A percentile compares a stretch with the other conserved stretches of the same genome.
Evolutionary conservation across 2,329 filamentous ascomycete species (phyloP).

Genomic region (Trichophyton verrucosum): DNA sequence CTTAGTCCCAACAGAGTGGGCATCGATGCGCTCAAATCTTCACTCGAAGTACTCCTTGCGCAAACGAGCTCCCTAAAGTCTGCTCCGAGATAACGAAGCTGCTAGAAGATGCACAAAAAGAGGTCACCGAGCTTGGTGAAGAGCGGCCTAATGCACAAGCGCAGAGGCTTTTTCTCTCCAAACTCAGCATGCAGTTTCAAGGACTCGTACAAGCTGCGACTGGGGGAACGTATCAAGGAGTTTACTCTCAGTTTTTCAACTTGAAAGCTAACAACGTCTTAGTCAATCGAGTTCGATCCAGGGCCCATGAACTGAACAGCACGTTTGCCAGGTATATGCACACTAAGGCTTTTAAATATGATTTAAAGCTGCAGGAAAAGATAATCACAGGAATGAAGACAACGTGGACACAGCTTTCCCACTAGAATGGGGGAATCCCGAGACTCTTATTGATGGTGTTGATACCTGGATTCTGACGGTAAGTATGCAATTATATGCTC

Average conservation of each 20-base stretch:
- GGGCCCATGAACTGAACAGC: not conserved
- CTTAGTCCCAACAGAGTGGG: slow-evolving; percentile 28
- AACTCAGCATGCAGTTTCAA: not conserved
- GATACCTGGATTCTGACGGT: not conserved
- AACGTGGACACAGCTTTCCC: not conserved
- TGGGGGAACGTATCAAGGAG: not conserved
- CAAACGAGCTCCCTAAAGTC: slow-evolving; percentile 30
- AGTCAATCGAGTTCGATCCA: not conserved
- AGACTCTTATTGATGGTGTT: not conserved
- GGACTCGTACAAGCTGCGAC: not conserved
- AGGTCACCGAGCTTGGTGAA: slow-evolving; percentile 5
- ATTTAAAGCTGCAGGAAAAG: not conserved
- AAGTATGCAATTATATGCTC: not conserved
- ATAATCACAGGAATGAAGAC: not conserved
- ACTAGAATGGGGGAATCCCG: not conserved
- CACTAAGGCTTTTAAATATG: not conserved
- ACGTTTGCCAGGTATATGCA: not conserved
- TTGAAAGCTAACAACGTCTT: not conserved
- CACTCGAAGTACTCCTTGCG: slow-evolving; percentile 32
- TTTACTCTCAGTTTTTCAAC: not conserved
- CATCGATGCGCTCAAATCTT: slow-evolving; percentile 29
- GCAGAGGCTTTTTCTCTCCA: slow-evolving; percentile 4
- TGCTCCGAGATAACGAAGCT: not conserved
- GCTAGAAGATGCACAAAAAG: not conserved
- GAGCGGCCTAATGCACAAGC: not conserved